Evolutionary conservation across 2,329 filamentous ascomycete genomes (phyloP), one percentile per base, ranked within the genome.

Genomic region (Furcasterigmium sp.): DNA sequence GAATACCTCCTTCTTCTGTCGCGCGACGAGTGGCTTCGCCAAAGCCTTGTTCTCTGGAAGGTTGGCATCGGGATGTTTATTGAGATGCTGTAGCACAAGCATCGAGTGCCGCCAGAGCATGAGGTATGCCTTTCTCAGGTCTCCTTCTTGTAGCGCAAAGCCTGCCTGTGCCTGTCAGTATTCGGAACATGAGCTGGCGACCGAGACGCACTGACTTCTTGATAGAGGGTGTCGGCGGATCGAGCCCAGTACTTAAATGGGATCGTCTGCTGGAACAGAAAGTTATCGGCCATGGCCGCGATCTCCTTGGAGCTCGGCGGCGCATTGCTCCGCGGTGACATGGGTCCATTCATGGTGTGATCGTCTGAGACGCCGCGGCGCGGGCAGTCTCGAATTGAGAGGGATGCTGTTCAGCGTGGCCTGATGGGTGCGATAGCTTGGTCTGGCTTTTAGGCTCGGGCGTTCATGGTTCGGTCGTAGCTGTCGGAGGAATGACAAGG

Each of bases 31-130:
- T 5, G 65, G 58, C n/a, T 62, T 72, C 19, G 91, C 76, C 2
- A 81, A 75, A 42, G 74, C 78, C 37, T 79, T 78, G 8, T 80
- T 82, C 28, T 84, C 79, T 9, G 79, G 74, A 8, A 80, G 75
- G 52, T 78, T 84, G 37, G 80, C 80, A 44, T 93, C 81, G 2
- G 91, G 90, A 54, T 97, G 93, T 2, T 70, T 75, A 1, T 79
- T 75, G 8, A 98, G 72, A 42, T 85, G 76, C 7, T 88, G 78
- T 21, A 95, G 70, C 19, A 95, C 79, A n/a, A 98, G 80, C 42
- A 84, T 76, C 9, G 89, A 89, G 65, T 95, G 90, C 53, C 93
- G 83, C 60, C 93, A 88, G n/a, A 95, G 78, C 46, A 97, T 81
- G 43, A 96, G 77, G 62, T 95, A 98, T 5, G 91, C 87, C 58